These are phyloP conservation scores for Lepidium didymum DNA, from an alignment of 345 rosid genomes.

Conservation along the genomic window DNA sequence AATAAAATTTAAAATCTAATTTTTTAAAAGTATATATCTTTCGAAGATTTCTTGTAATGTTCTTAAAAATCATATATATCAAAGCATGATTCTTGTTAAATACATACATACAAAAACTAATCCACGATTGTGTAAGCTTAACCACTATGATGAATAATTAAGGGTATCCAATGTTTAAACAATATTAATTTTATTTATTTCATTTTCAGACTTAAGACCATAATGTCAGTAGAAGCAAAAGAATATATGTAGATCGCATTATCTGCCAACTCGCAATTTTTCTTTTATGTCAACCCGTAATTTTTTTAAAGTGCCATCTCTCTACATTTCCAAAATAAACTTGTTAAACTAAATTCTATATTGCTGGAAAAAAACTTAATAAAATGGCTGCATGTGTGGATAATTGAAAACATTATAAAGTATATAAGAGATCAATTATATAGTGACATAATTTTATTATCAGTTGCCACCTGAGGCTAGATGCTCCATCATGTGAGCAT, in stretches of 20 bases:
- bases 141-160: neutral
- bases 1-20: too few relatives aligned
- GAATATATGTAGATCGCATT: constrained; percentile 27
- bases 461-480: constrained; percentile 22
- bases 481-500: constrained; percentile 14
- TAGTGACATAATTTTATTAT: neutral
- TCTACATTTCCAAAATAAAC: neutral
- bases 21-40: too few relatives aligned
- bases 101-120: neutral
- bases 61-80: too few relatives aligned
- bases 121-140: constrained; percentile 18
- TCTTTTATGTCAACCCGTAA: neutral
- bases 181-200: neutral
- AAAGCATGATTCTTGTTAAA: too few relatives aligned
- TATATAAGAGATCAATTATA: too few relatives aligned
- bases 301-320: neutral
- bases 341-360: neutral
- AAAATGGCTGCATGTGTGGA: too few relatives aligned
- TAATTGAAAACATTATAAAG: neutral
- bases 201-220: neutral
- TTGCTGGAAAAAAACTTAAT: too few relatives aligned
- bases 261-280: constrained; percentile 5
- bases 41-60: too few relatives aligned
- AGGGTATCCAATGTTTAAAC: constrained; percentile 23
- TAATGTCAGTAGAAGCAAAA: constrained; percentile 15